phyloP scores from a whole-genome alignment of 2,329 filamentous ascomycete species.

The Beauveria sp. region DNA sequence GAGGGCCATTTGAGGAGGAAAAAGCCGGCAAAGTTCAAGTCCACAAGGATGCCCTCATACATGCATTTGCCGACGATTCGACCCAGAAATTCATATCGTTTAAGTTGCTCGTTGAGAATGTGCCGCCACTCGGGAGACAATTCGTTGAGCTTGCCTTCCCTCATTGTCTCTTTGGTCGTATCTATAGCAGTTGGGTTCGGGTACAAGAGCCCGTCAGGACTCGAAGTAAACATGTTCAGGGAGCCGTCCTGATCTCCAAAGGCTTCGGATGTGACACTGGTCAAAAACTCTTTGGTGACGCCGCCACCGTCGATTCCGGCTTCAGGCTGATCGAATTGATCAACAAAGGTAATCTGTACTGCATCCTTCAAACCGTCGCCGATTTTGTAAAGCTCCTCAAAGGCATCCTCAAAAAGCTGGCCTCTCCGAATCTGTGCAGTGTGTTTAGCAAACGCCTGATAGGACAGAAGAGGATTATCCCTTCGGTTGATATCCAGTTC shows the following conservation, averaged over 20 bases:
- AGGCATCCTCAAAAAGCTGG: conserved; percentile 79
- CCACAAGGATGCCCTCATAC: conserved; percentile 92
- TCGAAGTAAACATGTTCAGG: conserved; percentile 66
- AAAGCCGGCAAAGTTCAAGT: conserved; percentile 88
- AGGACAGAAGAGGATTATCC: conserved; percentile 13
- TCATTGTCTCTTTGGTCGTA: conserved; percentile 53
- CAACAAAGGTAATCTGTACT: conserved; percentile 93
- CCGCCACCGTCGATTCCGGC: conserved; percentile 95
- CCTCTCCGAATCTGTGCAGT: conserved; percentile 74
- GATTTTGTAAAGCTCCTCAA: conserved; percentile 71
- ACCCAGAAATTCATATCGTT: conserved; percentile 83
- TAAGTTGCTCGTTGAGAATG: conserved; percentile 53
- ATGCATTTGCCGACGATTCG: conserved; percentile 92
- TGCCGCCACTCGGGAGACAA: conserved; percentile 49
- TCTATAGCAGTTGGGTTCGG: conserved; percentile 78
- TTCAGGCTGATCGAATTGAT: conserved; percentile 78
- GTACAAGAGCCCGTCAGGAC: conserved; percentile 78
- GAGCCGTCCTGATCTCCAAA: conserved; percentile 50
- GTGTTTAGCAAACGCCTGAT: conserved; percentile 47
- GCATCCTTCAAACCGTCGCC: conserved; percentile 84
- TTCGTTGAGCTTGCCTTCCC: conserved; percentile 42
- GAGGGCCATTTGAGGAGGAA: conserved; percentile 94
- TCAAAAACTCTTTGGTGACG: conserved; percentile 95
- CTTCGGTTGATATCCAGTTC: conserved; percentile 50
- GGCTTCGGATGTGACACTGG: conserved; percentile 76